Base-by-base conservation (phyloP, 2,329 filamentous ascomycete genomes). In the Acarospora socialis region DNA sequence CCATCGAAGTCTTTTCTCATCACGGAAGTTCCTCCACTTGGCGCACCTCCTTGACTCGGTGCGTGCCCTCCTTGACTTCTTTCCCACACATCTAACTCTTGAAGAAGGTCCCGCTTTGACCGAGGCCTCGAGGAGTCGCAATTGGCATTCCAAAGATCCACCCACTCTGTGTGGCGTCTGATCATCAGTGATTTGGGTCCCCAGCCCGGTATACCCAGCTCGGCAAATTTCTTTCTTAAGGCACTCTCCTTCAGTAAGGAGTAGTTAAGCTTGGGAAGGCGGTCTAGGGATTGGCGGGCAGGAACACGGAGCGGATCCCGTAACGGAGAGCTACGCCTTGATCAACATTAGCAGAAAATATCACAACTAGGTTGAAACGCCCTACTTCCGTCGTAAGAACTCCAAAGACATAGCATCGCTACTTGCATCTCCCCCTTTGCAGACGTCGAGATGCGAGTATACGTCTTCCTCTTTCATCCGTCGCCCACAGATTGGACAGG, bases 61-160 rank as follows among this genome's bases (percentile, higher is more conserved):
- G 70, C 70, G 28, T 62, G 61, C 2, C 71, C 69, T 6, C 82
- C 81, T 41, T 92, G 74, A 0, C 80, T 87, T 26, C 74, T 68
- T 54, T 98, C 90, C 87, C 90, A 95, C 1, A 70, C 56, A 14
- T 87, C 79, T 8, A 98, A 54, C 38, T 95, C 87, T 9, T 70
- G 71, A 10, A 92, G 55, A 4, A 98, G 55, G 35, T 90, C 77
- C 5, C 58, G 49, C 41, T 81, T 82, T 7, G 65, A 63, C 49
- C 78, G 80, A 0, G 83, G 83, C 2, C 63, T 61, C 21, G 69
- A 70, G 2, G 86, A 79, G 54, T 98, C 90, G 56, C 84, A 93
- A 51, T 98, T 98, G 7, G 92, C 81, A 53, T 98, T 98, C 79
- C 83, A 94, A 12, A 98, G 59, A 21, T 90, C 94, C 31, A 90